Evolutionary conservation across 768 basidiomycete species (phyloP).

Genomic region (Dacryopinax primogenitus): DNA sequence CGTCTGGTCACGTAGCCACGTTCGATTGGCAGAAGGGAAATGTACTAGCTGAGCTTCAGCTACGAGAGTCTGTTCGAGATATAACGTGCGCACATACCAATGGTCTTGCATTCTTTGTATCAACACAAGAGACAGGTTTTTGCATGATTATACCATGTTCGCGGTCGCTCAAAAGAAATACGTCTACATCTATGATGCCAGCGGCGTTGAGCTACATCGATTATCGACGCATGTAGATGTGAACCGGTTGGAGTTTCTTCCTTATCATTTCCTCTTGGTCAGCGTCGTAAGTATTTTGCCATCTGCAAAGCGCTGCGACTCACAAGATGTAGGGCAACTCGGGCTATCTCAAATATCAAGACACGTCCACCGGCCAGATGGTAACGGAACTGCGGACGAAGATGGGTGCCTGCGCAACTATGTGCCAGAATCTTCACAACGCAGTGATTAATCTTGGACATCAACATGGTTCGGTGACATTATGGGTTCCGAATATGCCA

Average conservation of each 20-base stretch:
- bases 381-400: slow-evolving; percentile 82
- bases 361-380: slow-evolving; percentile 83
- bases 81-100: slow-evolving; percentile 51
- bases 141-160: slow-evolving; percentile 85
- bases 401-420: slow-evolving; percentile 67
- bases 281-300: slow-evolving; percentile 46
- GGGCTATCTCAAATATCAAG: slow-evolving; percentile 91
- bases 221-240: slow-evolving; percentile 78
- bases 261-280: slow-evolving; percentile 89
- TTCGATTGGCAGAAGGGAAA: slow-evolving; percentile 88
- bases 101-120: neutral
- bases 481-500: slow-evolving; percentile 92
- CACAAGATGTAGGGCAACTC: slow-evolving; percentile 53
- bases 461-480: slow-evolving; percentile 77
- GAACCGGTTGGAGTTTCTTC: slow-evolving; percentile 78
- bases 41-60: slow-evolving; percentile 73
- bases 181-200: slow-evolving; percentile 87
- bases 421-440: slow-evolving; percentile 86
- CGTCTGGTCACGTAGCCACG: slow-evolving; percentile 73
- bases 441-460: slow-evolving; percentile 93
- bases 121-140: slow-evolving; percentile 9
- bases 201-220: slow-evolving; percentile 84
- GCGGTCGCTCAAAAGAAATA: slow-evolving; percentile 96
- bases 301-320: slow-evolving; percentile 2
- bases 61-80: slow-evolving; percentile 82